phyloP scores from a whole-genome alignment of 257 asterid genomes.

The Capsicum pubescens region DNA sequence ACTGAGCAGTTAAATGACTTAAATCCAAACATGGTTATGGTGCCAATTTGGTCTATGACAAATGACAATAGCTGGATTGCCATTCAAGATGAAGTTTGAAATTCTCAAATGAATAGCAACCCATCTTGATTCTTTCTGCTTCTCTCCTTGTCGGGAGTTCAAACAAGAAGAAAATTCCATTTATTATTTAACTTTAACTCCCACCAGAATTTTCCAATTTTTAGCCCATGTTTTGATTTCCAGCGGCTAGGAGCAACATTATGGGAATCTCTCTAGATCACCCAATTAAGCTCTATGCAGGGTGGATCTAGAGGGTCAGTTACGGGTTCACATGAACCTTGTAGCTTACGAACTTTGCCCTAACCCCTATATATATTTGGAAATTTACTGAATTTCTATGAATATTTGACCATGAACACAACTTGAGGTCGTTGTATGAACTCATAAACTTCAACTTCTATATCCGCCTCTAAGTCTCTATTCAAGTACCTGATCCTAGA shows the following conservation, averaged over 20 bases:
- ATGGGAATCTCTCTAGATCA: background rate
- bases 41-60: background rate
- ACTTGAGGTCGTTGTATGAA: background rate
- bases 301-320: background rate
- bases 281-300: background rate
- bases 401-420: background rate
- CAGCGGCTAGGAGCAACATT: background rate
- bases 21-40: background rate
- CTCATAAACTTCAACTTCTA: background rate
- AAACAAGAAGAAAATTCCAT: background rate
- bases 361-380: background rate
- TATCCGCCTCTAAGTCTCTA: background rate
- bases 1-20: background rate
- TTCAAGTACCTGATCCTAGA: background rate
- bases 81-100: conserved; percentile 8
- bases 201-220: background rate
- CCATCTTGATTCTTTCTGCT: conserved; percentile 1
- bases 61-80: background rate
- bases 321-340: background rate
- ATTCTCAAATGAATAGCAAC: background rate
- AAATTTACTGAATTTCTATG: background rate
- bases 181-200: conserved; percentile 7
- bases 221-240: background rate
- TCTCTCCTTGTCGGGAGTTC: background rate
- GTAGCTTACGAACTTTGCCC: background rate